Evolutionary conservation across 805 yeast species (phyloP), one percentile per base, ranked within the genome.

Genomic region (Yamadazyma philogaea): DNA sequence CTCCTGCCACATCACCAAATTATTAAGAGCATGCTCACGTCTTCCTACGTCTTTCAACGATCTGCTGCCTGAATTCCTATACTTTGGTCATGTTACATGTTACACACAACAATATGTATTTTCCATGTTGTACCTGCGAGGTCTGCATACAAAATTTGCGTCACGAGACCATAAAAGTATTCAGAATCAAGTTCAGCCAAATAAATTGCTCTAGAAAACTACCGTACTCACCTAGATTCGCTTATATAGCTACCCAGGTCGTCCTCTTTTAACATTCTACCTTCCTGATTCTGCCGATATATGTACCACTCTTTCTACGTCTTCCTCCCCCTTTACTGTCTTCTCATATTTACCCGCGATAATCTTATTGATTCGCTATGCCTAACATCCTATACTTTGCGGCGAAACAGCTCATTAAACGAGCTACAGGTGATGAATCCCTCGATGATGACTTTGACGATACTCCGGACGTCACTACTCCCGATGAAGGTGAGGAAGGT

Each of bases 401-500:
- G 16, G 58, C 60, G 24, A 60, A 59, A 44, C 48, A 47, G 35
- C 42, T 69, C 20, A 43, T 64, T 28, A 67, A 64, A 42, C 53
- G 74, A 40, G 72, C 67, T 5, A 7, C 46, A 5, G 48, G 47
- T 15, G 46, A 35, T 31, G 40, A 39, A 17, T 39, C 61, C 15
- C 36, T 50, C 8, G 57, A 48, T 7, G 61, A 51, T 16, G 63
- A 55, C 39, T 19, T 46, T 14, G 79, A 73, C 35, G 74, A 70
- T 32, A 43, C 55, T 2, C 70, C 73, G 20, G 74, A 68, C 22
- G 49, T 60, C 18, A 50, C 71, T 1, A 58, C 75, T 14, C 79
- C 81, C 0, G 86, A 77, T 52, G 74, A 68, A 34, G 64, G 54
- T 32, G 75, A 67, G 22, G 83, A 75, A 11, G 78, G 73, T 22